phyloP scores from a whole-genome alignment of 1,139 yeast genomes.

The Geotrichum aggregatum region DNA sequence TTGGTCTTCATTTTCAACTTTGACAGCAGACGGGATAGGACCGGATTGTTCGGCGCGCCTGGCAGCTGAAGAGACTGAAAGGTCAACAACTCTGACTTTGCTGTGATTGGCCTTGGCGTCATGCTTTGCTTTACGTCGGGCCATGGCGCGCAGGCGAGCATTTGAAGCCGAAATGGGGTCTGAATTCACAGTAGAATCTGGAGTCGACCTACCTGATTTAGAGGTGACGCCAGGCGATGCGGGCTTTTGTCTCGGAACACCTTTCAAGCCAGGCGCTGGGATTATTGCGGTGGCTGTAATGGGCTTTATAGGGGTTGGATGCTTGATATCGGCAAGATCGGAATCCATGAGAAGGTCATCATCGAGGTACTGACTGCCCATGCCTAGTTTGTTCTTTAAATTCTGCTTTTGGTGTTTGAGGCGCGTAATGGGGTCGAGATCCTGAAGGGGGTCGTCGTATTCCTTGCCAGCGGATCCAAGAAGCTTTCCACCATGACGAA shows the following conservation, averaged over 20 bases:
- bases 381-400: conserved; percentile 42
- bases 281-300: conserved; percentile 22
- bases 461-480: conserved; percentile 65
- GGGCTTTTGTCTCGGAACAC: conserved; percentile 20
- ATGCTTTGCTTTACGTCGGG: conserved; percentile 82
- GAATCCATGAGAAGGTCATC: conserved; percentile 37
- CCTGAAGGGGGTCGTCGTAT: conserved; percentile 40
- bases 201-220: conserved; percentile 27
- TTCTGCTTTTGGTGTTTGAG: conserved; percentile 41
- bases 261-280: conserved; percentile 23
- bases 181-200: conserved; percentile 22
- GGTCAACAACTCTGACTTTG: conserved; percentile 61
- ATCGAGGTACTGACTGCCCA: conserved; percentile 43
- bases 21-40: conserved; percentile 22
- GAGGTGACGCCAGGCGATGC: conserved; percentile 24
- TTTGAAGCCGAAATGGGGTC: conserved; percentile 41
- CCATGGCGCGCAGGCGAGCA: conserved; percentile 90
- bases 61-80: conserved; percentile 74
- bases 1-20: conserved; percentile 24
- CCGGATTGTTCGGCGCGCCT: conserved; percentile 40
- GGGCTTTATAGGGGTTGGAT: conserved; percentile 23
- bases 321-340: conserved; percentile 30
- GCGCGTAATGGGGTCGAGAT: conserved; percentile 42
- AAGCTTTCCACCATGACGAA: conserved; percentile 65
- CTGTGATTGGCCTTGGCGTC: conserved; percentile 60